Percentiles rank a stretch among this genome's conserved stretches.
These are phyloP conservation scores for Alternaria brassicicola DNA, from an alignment of 2,329 filamentous ascomycete species.

Conservation along the genomic window DNA sequence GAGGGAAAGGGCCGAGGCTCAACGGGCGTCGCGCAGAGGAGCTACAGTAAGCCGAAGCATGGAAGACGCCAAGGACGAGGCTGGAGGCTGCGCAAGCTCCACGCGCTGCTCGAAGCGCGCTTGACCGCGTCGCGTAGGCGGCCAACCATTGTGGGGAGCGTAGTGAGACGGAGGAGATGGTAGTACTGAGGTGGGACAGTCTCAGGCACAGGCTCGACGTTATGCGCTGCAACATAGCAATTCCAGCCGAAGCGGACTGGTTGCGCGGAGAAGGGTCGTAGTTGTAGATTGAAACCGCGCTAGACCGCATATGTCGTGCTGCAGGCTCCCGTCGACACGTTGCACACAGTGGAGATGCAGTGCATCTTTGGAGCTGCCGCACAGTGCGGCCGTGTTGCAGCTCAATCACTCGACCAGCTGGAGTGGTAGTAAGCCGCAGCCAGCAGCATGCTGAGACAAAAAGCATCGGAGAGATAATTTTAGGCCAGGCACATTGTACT, in stretches of 20 bases:
- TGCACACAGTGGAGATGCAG: background rate
- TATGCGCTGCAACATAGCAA: slow-evolving; percentile 2
- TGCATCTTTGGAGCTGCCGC: background rate
- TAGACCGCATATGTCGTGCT: background rate
- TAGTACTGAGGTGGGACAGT: background rate
- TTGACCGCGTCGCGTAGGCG: background rate
- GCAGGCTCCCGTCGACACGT: slow-evolving; percentile 1
- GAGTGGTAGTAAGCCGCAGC: background rate
- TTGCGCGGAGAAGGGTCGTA: background rate
- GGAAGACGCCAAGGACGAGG: background rate
- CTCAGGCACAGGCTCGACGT: slow-evolving; percentile 1
- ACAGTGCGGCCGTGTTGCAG: background rate
- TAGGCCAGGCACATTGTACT: slow-evolving; percentile 25
- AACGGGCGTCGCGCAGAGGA: slow-evolving; percentile 1
- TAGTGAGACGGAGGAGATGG: slow-evolving; percentile 1
- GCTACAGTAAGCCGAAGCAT: background rate
- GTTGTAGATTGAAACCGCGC: slow-evolving; percentile 2
- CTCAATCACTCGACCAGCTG: background rate
- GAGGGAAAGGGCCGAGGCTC: slow-evolving; percentile 1
- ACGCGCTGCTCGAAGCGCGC: background rate
- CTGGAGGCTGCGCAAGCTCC: slow-evolving; percentile 4
- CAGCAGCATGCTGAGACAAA: slow-evolving; percentile 3
- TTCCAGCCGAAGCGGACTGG: background rate
- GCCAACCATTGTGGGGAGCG: slow-evolving; percentile 2
- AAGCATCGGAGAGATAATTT: slow-evolving; percentile 36